Evolutionary conservation across 345 rosid species (phyloP).

Genomic region (Chamaenerion angustifolium): DNA sequence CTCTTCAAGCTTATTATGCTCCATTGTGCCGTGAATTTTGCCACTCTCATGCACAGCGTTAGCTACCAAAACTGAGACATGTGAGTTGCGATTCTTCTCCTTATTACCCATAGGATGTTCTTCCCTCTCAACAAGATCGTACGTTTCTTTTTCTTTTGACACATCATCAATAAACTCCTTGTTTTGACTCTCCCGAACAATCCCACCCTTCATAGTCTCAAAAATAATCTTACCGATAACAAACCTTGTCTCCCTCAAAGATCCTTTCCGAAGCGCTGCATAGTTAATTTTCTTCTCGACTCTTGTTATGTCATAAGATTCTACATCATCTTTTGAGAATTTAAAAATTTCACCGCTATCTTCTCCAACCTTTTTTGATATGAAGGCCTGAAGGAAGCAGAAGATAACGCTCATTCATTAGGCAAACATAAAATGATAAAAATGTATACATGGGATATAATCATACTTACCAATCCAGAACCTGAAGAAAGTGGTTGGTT

Average conservation of each 20-base stretch:
- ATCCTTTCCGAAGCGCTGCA: constrained; percentile 42
- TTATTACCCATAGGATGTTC: not conserved
- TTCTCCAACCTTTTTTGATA: constrained; percentile 32
- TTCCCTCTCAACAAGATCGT: constrained; percentile 1
- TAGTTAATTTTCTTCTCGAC: constrained; percentile 26
- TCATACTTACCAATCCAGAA: constrained; percentile 41
- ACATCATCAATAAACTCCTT: not conserved
- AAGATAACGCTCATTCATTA: not conserved
- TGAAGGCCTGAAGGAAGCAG: constrained; percentile 37
- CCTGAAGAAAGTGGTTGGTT: constrained; percentile 19
- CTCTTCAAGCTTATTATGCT: not conserved
- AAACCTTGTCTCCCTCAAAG: constrained; percentile 40
- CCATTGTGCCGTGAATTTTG: not conserved
- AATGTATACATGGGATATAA: not conserved
- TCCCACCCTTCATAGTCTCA: constrained; percentile 40
- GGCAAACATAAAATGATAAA: not conserved
- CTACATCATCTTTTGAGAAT: constrained; percentile 24
- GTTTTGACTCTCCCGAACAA: constrained; percentile 10
- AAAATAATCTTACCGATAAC: constrained; percentile 68
- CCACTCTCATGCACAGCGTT: constrained; percentile 1
- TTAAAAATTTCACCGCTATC: constrained; percentile 27
- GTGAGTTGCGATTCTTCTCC: not conserved
- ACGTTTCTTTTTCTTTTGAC: not conserved
- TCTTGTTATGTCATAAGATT: constrained; percentile 20
- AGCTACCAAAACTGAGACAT: constrained; percentile 7